phyloP scores from a whole-genome alignment of 352 stramenopile species.

The Phytophthora nicotianae region DNA sequence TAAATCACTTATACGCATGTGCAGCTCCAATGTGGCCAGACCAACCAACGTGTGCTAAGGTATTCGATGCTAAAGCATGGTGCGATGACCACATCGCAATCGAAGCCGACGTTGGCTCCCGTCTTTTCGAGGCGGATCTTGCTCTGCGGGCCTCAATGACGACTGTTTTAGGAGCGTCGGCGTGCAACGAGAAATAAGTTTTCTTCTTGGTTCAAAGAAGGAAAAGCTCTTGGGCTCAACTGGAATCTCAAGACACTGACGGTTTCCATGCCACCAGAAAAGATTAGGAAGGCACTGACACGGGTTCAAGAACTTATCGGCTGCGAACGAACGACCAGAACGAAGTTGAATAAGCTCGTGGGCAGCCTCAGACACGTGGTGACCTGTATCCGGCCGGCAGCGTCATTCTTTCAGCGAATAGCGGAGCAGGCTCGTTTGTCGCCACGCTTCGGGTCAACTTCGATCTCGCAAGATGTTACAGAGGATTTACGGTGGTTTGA shows the following conservation, averaged over 20 bases:
- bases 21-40: not conserved
- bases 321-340: not conserved
- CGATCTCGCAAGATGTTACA: not conserved
- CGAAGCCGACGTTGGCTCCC: conserved; percentile 19
- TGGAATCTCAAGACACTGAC: not conserved
- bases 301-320: not conserved
- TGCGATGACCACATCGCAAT: conserved; percentile 25
- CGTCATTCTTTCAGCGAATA: conserved; percentile 10
- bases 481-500: not conserved
- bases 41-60: not conserved
- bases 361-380: not conserved
- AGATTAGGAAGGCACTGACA: not conserved
- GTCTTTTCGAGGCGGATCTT: not conserved
- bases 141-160: not conserved
- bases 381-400: not conserved
- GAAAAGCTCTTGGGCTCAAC: not conserved
- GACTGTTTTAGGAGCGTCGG: not conserved
- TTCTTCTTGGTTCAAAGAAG: not conserved
- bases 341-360: not conserved
- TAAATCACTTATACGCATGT: conserved; percentile 8
- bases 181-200: not conserved
- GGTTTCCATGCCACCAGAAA: not conserved
- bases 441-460: not conserved
- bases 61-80: conserved; percentile 20
- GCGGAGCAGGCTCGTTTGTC: not conserved